phyloP scores from a whole-genome alignment of 2,329 filamentous ascomycete genomes.

The Colletotrichum brevisporum region DNA sequence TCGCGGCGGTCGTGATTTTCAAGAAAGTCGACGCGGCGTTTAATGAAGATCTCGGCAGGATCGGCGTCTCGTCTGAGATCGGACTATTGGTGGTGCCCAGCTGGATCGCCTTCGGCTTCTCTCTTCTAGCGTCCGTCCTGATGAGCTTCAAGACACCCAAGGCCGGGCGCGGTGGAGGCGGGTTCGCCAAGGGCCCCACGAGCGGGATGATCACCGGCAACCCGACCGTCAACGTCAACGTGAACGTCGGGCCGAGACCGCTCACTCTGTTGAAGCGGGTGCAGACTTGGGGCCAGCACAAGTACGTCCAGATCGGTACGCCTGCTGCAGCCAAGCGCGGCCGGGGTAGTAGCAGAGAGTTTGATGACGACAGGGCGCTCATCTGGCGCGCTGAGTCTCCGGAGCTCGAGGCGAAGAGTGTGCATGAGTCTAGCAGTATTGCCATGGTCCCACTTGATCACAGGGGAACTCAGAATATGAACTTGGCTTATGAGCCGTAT shows the following conservation, averaged over 20 bases:
- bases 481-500: conserved; percentile 46
- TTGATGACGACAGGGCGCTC: conserved; percentile 4
- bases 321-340: background rate
- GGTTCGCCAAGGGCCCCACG: conserved; percentile 23
- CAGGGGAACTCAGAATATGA: conserved; percentile 44
- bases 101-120: conserved; percentile 45
- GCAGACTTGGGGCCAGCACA: conserved; percentile 45
- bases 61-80: conserved; percentile 45
- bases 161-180: background rate
- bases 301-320: conserved; percentile 49
- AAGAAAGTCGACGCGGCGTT: conserved; percentile 44
- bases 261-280: conserved; percentile 38
- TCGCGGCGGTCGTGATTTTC: conserved; percentile 46
- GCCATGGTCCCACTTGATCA: conserved; percentile 41
- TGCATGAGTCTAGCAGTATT: conserved; percentile 24
- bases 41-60: conserved; percentile 45
- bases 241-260: conserved; percentile 8
- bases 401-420: conserved; percentile 1
- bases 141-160: conserved; percentile 23
- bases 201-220: conserved; percentile 8
- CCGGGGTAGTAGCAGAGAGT: background rate
- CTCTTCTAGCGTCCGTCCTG: conserved; percentile 42
- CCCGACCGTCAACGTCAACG: background rate
- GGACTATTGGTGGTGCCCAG: conserved; percentile 46
- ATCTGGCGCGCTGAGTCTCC: conserved; percentile 1